These are phyloP conservation scores for Penicillium salamii DNA, from an alignment of 495 filamentous ascomycete genomes.

Conservation along the genomic window DNA sequence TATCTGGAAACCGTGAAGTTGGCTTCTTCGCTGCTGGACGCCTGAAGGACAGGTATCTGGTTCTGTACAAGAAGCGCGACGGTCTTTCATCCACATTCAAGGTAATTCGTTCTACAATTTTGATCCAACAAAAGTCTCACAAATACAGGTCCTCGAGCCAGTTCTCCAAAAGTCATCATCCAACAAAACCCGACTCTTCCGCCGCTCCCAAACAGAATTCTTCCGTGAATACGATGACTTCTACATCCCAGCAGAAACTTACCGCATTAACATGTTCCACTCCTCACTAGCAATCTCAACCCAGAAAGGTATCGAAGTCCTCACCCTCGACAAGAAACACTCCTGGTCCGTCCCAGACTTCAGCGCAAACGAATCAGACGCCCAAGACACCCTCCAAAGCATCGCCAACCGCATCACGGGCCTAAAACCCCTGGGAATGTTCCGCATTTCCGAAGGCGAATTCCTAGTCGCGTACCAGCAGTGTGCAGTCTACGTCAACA, in stretches of 20 bases:
- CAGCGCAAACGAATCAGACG: constrained; percentile 44
- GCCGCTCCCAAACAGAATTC: constrained; percentile 79
- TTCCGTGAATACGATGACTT: constrained; percentile 99
- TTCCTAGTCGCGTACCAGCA: constrained; percentile 93
- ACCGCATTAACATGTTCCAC: constrained; percentile 93
- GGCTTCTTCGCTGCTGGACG: constrained; percentile 92
- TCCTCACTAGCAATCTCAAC: constrained; percentile 87
- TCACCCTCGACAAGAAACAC: constrained; percentile 94
- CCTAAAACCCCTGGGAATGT: constrained; percentile 90
- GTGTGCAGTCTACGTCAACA: constrained; percentile 96
- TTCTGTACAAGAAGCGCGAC: constrained; percentile 97
- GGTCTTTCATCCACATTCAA: constrained; percentile 90
- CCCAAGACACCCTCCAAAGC: constrained; percentile 65
- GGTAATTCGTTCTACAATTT: constrained; percentile 20
- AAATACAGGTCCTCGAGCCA: constrained; percentile 73
- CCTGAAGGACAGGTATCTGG: constrained; percentile 92
- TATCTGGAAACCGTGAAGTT: constrained; percentile 84
- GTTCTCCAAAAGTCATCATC: constrained; percentile 73
- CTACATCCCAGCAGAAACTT: constrained; percentile 96
- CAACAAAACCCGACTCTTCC: constrained; percentile 62
- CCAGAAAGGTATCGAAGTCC: constrained; percentile 87
- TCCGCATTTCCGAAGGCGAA: constrained; percentile 87
- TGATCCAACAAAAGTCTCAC: neutral
- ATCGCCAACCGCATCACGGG: constrained; percentile 78
- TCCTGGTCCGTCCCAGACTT: constrained; percentile 88